Evolutionary conservation across 2,329 filamentous ascomycete species (phyloP).

Genomic region (Cytospora piceicola): DNA sequence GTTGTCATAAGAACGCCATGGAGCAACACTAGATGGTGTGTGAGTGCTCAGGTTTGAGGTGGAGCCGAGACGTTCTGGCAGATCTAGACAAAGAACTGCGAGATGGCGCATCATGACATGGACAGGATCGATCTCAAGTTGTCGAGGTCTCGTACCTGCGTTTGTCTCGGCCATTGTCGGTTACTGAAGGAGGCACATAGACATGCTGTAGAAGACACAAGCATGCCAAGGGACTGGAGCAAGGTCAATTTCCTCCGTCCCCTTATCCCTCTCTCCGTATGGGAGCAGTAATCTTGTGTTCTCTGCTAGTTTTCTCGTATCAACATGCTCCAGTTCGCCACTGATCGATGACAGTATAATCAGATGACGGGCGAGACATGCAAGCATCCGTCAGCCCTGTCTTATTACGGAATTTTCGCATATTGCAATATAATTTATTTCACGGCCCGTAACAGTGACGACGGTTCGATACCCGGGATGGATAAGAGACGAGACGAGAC

Average conservation of each 20-base stretch:
- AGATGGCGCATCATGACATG: background rate
- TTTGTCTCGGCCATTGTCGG: slow-evolving; percentile 16
- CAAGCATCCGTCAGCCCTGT: background rate
- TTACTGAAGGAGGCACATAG: slow-evolving; percentile 2
- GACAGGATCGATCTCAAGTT: background rate
- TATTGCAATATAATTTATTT: background rate
- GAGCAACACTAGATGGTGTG: slow-evolving; percentile 13
- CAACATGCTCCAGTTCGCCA: background rate
- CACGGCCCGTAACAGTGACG: background rate
- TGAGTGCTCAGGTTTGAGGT: slow-evolving; percentile 31
- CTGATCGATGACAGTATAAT: background rate
- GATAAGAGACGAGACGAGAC: too few species aligned
- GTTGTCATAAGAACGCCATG: slow-evolving; percentile 6
- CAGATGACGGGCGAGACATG: background rate
- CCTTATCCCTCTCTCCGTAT: background rate
- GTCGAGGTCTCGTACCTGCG: slow-evolving; percentile 16
- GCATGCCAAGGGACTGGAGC: background rate
- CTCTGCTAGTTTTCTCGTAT: background rate
- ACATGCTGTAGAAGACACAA: background rate
- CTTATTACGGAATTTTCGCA: background rate
- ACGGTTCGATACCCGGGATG: background rate
- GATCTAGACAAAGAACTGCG: slow-evolving; percentile 3
- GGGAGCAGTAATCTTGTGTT: background rate
- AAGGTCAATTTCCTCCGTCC: background rate
- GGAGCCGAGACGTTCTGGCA: slow-evolving; percentile 21